phyloP scores from a whole-genome alignment of 2,329 filamentous ascomycete species.

The Pseudocercospora ulei region DNA sequence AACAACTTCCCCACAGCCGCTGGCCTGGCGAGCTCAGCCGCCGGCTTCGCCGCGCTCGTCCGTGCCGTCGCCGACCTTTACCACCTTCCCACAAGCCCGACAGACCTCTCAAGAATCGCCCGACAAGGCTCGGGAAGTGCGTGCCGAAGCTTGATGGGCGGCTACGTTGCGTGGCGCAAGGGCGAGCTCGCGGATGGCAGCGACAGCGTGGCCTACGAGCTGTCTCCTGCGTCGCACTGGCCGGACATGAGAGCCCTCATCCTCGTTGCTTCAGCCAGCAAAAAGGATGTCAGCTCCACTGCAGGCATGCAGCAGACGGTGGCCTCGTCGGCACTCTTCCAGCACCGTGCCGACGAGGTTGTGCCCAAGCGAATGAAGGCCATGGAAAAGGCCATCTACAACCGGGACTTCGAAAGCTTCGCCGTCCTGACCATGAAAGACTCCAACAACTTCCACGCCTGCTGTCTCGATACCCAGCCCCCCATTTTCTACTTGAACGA shows the following conservation, averaged over 20 bases:
- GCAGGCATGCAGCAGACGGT: conserved; percentile 97
- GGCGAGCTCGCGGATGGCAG: conserved; percentile 65
- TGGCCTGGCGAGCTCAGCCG: conserved; percentile 60
- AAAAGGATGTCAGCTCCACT: conserved; percentile 90
- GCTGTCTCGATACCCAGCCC: conserved; percentile 86
- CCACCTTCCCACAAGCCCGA: conserved; percentile 62
- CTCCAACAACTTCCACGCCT: conserved; percentile 93
- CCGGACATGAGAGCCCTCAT: conserved; percentile 87
- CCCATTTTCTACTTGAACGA: conserved; percentile 99
- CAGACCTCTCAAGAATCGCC: conserved; percentile 78
- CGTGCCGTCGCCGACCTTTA: conserved; percentile 88
- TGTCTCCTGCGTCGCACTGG: conserved; percentile 85
- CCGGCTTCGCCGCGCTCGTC: conserved; percentile 59
- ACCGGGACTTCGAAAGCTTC: conserved; percentile 74
- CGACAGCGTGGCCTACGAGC: conserved; percentile 79
- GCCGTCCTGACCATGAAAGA: conserved; percentile 91
- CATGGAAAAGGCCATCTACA: conserved; percentile 73
- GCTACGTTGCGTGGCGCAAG: conserved; percentile 90
- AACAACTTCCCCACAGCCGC: conserved; percentile 99
- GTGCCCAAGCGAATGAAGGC: conserved; percentile 73
- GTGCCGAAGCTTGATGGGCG: conserved; percentile 84
- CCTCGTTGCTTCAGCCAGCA: conserved; percentile 81
- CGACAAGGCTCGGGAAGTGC: conserved; percentile 91
- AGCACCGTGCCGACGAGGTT: conserved; percentile 60
- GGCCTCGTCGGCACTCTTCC: conserved; percentile 78